Evolutionary conservation across 352 stramenopile genomes (phyloP), one percentile per base, ranked within the genome.

Genomic region (Pythium periplocum): DNA sequence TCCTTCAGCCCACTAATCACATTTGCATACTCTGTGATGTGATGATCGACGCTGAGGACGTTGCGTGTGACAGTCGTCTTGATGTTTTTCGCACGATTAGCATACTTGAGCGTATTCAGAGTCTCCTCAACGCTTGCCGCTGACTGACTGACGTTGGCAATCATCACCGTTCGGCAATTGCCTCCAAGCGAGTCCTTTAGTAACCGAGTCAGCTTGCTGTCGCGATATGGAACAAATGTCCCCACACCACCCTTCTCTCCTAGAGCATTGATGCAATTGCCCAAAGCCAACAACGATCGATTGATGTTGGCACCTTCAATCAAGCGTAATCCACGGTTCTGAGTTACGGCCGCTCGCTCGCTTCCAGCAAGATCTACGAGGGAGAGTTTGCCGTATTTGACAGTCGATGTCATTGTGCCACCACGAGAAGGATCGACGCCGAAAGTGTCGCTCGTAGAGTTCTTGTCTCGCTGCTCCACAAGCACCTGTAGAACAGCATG

Each of bases 81-180:
- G 68, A 98, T 97, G 55, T 95, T 96, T 62, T 97, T 97, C 8
- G 90, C 89, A 45, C 90, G 71, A 48, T 96, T 96, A 2, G 90
- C 90, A 59, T 97, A 97, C 61, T 97, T 97, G 31, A 97, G 74
- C 9, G 90, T 97, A 57, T 96, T 97, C 39, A 97, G 58, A n/a
- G 89, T 97, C 63, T 97, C 90, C 58, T 97, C 86, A 7, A 96
- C 86, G 41, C 83, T 93, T 9, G 76, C 74, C 0, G 72, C 69
- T 8, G 91, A 71, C 11, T 79, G 71, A 55, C 75, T 92, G 31
- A 97, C 85, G 58, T 96, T 97, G 26, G 90, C 89, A 52, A 97
- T 97, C 87, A 97, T 97, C 3, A 97, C 91, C 0, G 92, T 98
- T 8, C 92, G 84, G 58, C 91, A 97, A 59, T 97, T 97, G 2